These are phyloP conservation scores for Colletotrichum lindemuthianum DNA, from an alignment of 2,329 filamentous ascomycete species.

Conservation along the genomic window DNA sequence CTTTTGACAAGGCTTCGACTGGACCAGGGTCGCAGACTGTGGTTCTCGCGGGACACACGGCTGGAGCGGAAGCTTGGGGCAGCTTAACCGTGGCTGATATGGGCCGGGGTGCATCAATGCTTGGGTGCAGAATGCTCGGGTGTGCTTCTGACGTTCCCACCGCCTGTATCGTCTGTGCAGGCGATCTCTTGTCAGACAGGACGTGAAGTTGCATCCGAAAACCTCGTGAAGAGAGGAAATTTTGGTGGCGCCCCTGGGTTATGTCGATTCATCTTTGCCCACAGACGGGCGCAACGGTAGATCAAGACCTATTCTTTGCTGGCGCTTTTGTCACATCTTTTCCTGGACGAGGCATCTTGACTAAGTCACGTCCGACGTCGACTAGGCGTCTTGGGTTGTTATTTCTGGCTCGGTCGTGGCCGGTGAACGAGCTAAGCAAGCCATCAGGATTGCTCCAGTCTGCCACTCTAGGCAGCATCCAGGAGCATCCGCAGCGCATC, in stretches of 20 bases:
- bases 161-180: slow-evolving; percentile 30
- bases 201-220: slow-evolving; percentile 17
- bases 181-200: slow-evolving; percentile 22
- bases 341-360: not conserved
- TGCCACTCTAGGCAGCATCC: too few species aligned
- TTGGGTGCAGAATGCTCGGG: slow-evolving; percentile 4
- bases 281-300: slow-evolving; percentile 1
- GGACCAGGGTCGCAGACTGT: slow-evolving; percentile 26
- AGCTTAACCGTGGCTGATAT: slow-evolving; percentile 32
- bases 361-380: slow-evolving; percentile 6
- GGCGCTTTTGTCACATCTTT: not conserved
- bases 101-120: slow-evolving; percentile 21
- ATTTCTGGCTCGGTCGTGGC: slow-evolving; percentile 16
- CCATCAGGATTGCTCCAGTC: not conserved
- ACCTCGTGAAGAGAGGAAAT: slow-evolving; percentile 4
- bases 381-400: slow-evolving; percentile 12
- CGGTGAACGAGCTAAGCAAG: slow-evolving; percentile 20
- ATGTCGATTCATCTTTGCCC: slow-evolving; percentile 1
- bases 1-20: slow-evolving; percentile 14
- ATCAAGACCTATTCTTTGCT: slow-evolving; percentile 25
- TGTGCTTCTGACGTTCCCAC: slow-evolving; percentile 28
- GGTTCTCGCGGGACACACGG: slow-evolving; percentile 26
- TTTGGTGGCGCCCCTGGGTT: slow-evolving; percentile 5
- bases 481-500: not conserved
- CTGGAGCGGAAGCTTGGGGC: slow-evolving; percentile 30